Evolutionary conservation across 306 rosid species (phyloP).

Genomic region (Vigna hirtella): DNA sequence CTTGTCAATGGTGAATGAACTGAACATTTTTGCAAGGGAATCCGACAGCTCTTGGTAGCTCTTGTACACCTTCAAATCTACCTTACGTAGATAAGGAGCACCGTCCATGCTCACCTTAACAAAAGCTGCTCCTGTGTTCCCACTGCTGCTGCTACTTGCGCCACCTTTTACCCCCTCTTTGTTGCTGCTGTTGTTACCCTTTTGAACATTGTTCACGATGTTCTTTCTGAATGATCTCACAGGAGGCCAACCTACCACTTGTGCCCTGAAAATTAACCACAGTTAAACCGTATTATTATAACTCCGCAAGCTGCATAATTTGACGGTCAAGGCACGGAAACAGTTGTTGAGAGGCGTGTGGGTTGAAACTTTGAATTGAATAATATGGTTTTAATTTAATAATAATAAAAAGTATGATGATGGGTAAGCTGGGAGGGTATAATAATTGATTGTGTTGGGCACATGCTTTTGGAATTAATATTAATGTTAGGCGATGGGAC

Average conservation of each 20-base stretch:
- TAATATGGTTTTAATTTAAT: no score
- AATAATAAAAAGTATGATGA: no score
- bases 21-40: conserved; percentile 71
- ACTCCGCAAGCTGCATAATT: neutral
- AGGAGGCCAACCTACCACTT: conserved; percentile 92
- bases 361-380: neutral
- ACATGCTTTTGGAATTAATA: conserved; percentile 25
- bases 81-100: conserved; percentile 82
- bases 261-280: conserved; percentile 58
- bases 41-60: conserved; percentile 71
- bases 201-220: conserved; percentile 52
- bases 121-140: conserved; percentile 49
- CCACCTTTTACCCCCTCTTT: conserved; percentile 22
- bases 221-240: conserved; percentile 77
- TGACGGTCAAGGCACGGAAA: conserved; percentile 10
- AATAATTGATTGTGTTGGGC: conserved; percentile 12
- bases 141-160: neutral
- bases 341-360: neutral
- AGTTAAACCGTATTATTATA: neutral
- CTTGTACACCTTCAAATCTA: conserved; percentile 72
- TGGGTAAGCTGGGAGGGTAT: neutral
- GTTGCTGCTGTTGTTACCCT: conserved; percentile 32
- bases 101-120: conserved; percentile 94
- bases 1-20: conserved; percentile 72
- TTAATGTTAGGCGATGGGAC: conserved; percentile 17